Conservation (phyloP, 306 rosid genomes). For the Delonix regia region DNA sequence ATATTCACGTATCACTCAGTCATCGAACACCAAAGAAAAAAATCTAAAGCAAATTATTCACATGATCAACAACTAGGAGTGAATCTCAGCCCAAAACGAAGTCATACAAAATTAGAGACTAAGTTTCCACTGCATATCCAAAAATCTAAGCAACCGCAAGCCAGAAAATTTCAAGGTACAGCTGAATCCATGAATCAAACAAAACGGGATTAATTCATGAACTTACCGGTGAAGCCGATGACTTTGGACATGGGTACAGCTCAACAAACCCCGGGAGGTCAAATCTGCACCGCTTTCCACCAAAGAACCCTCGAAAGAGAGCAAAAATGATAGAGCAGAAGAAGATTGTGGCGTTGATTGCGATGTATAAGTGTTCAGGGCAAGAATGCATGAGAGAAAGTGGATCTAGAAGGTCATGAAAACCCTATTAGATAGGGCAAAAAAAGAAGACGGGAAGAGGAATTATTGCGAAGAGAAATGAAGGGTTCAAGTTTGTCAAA, state of each 20-base stretch:
- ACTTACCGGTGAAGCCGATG: slow-evolving; percentile 75
- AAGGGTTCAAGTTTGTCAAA: slow-evolving; percentile 9
- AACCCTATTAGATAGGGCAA: slow-evolving; percentile 92
- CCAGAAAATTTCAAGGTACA: slow-evolving; percentile 3
- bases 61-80: slow-evolving; percentile 23
- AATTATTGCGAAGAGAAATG: slow-evolving; percentile 27
- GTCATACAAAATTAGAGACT: background rate
- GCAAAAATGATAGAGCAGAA: slow-evolving; percentile 57
- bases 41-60: background rate
- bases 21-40: background rate
- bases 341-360: slow-evolving; percentile 32
- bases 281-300: slow-evolving; percentile 46
- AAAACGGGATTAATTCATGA: background rate
- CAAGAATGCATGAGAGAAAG: slow-evolving; percentile 60
- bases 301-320: slow-evolving; percentile 75
- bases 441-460: slow-evolving; percentile 35
- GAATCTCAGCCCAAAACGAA: background rate
- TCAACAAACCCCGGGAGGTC: slow-evolving; percentile 54
- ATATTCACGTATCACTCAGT: background rate
- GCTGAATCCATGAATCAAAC: slow-evolving; percentile 8
- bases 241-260: slow-evolving; percentile 78
- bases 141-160: slow-evolving; percentile 19
- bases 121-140: slow-evolving; percentile 19
- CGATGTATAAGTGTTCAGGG: slow-evolving; percentile 25
- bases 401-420: slow-evolving; percentile 29